Base-by-base conservation (phyloP, 805 yeast species). In the Metschnikowia chrysomelidarum region DNA sequence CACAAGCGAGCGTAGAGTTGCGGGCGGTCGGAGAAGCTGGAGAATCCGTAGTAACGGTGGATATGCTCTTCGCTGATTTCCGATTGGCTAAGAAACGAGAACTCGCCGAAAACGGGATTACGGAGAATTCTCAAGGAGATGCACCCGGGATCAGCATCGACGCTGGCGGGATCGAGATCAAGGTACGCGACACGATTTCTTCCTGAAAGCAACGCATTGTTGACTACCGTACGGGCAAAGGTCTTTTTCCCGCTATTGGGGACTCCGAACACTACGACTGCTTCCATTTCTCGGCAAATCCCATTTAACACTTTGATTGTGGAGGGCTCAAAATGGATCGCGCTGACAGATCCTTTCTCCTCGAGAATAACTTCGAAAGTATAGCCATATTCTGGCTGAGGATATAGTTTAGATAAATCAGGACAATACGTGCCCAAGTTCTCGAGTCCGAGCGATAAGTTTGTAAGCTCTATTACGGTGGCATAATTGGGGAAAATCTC, bases 151-250 rank as follows among this genome's bases (percentile, higher is more conserved):
- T 88, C 78, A 44, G 71, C 78, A 49, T 85, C 94, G 0, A 95
- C 78, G 53, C 88, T 96, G 1, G 95, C 96, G 0, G 96, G 95
- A 53, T 89, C 98, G 1, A 87, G 54, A 49, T 89, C 96, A 25
- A 89, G 46, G 24, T 79, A 72, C 14, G 72, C 67, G 3, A 80
- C 59, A 0, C 62, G 53, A 0, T 53, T 38, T 2, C 47, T 40
- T 4, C 49, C 47, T 3, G 49, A 45, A 4, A 56, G 50, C 4
- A 75, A 50, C 1, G 78, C 46, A 15, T 60, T 60, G 47, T 85
- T 83, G 4, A 76, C 36, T 5, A 87, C 53, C 2, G 76, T 42
- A 43, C 76, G 73, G 9, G 78, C 56, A 29, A 84, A 68, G 0
- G 94, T 82, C 1, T 95, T 82, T 51, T 88, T 88, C 1, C 97